phyloP scores from a whole-genome alignment of 2,329 filamentous ascomycete species.

The Venturia nashicola region DNA sequence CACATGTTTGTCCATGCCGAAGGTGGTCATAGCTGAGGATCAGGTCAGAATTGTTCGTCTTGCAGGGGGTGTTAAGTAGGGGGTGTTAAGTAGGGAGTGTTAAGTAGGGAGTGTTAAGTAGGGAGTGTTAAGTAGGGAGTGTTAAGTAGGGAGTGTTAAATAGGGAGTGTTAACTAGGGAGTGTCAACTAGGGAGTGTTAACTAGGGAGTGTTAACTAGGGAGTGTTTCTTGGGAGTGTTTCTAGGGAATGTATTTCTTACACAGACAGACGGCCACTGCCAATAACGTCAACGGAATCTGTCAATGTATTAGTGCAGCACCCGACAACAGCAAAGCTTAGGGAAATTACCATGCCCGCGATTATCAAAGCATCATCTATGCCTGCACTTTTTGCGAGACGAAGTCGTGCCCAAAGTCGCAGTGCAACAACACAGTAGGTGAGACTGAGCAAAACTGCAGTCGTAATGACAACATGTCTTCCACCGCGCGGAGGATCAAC shows the following conservation, averaged over 20 bases:
- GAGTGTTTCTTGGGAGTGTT: too few relatives aligned
- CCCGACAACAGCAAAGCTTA: background rate
- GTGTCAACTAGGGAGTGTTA: too few relatives aligned
- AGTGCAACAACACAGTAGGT: constrained; percentile 12
- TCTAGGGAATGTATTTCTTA: constrained; percentile 10
- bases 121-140: too few relatives aligned
- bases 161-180: too few relatives aligned
- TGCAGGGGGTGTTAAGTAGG: too few relatives aligned
- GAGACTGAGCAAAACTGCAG: constrained; percentile 10
- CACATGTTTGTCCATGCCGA: constrained; percentile 8
- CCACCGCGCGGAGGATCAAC: background rate
- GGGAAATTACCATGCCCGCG: constrained; percentile 15
- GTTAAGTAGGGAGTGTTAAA: too few relatives aligned
- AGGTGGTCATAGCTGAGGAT: background rate
- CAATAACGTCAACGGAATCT: constrained; percentile 12
- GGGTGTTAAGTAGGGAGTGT: too few relatives aligned
- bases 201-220: too few relatives aligned
- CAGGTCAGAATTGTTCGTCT: constrained; percentile 9
- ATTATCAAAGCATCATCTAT: constrained; percentile 15
- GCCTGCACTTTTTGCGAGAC: constrained; percentile 11
- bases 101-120: too few relatives aligned
- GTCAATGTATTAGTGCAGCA: background rate
- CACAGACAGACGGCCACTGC: constrained; percentile 13
- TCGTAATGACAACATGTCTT: constrained; percentile 1
- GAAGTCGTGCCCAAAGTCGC: constrained; percentile 13